Evolutionary conservation across 345 rosid genomes (phyloP), one percentile per base, ranked within the genome.

Genomic region (Bruguiera parviflora): DNA sequence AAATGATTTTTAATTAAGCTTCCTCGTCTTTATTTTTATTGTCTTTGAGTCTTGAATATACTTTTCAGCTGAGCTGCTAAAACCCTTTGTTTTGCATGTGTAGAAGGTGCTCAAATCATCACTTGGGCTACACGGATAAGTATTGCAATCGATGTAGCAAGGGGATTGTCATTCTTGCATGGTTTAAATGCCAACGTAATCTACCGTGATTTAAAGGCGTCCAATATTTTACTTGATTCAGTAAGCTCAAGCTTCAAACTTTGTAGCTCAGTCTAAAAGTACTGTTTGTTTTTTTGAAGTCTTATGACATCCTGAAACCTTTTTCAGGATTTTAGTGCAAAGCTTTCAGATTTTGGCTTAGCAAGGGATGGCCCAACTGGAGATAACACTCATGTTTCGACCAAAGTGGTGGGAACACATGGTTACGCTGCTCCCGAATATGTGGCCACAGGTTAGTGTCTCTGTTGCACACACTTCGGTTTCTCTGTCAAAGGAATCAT

Each of bases 371-470:
- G 97, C 18, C 96, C 99, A 13, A 91, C 85, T 3, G 99, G 90
- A 49, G 88, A 94, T 53, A 86, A 85, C 69, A 91, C 92, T 66
- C 99, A 94, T 62, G 97, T 94, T 32, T 89, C 97, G 11, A 91
- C 99, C 6, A 84, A 85, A 82, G 90, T 91, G 32, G 77, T 91
- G 6, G 97, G 97, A 76, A 94, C 97, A 51, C 86, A 78, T 61
- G 97, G 99, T 64, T 94, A 91, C 65, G 96, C 99, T 64, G 99
- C 99, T 32, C 96, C 96, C 0, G 97, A 94, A 52, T 94, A 91
- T 65, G 82, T 94, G 28, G 96, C 93, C 3, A 91, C 97, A 76
- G 97, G 98, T 89, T 22, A 24, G 74, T 65, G 10, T 68, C 53
- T 69, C 62, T 53, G 65, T 31, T 25, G 22, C 63, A 32, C 16